Evolutionary conservation across 208 protist genomes (phyloP).

Genomic region (Trypanosoma melophagium): DNA sequence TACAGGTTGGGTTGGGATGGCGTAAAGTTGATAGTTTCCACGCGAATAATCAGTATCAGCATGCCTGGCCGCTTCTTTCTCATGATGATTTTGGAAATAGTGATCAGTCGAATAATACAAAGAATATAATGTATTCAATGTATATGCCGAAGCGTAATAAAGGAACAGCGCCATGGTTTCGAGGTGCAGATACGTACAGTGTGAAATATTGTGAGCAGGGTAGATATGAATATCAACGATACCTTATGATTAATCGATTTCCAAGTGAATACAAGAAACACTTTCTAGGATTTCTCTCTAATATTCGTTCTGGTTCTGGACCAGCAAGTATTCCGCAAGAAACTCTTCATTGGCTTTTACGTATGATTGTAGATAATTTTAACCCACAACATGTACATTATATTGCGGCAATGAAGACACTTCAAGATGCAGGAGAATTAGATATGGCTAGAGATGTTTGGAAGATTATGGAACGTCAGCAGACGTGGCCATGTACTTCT

Average conservation of each 20-base stretch:
- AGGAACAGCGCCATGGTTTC: constrained; percentile 89
- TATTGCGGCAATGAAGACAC: constrained; percentile 84
- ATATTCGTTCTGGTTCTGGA: constrained; percentile 51
- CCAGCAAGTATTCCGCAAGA: constrained; percentile 72
- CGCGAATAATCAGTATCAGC: constrained; percentile 85
- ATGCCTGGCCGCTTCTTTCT: constrained; percentile 87
- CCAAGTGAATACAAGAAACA: constrained; percentile 92
- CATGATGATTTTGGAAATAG: constrained; percentile 90
- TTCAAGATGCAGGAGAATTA: constrained; percentile 68
- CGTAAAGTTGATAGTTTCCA: constrained; percentile 76
- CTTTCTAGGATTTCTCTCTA: constrained; percentile 77
- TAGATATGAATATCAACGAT: constrained; percentile 90
- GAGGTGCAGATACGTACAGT: constrained; percentile 90
- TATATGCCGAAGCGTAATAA: constrained; percentile 93
- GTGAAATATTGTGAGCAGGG: constrained; percentile 92
- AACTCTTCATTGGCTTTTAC: constrained; percentile 90
- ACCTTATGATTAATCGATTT: constrained; percentile 91
- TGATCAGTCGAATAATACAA: constrained; percentile 88
- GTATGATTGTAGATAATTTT: constrained; percentile 93
- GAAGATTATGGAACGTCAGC: constrained; percentile 92
- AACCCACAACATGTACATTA: constrained; percentile 92
- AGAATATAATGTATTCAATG: constrained; percentile 88
- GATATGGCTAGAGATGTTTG: constrained; percentile 92
- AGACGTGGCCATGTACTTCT: constrained; percentile 88
- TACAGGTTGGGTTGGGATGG: constrained; percentile 53